Percentiles rank a stretch among this genome's conserved stretches.
phyloP scores from a whole-genome alignment of 192 early-diverging fungal genomes.

The Chytriomyces confervae region DNA sequence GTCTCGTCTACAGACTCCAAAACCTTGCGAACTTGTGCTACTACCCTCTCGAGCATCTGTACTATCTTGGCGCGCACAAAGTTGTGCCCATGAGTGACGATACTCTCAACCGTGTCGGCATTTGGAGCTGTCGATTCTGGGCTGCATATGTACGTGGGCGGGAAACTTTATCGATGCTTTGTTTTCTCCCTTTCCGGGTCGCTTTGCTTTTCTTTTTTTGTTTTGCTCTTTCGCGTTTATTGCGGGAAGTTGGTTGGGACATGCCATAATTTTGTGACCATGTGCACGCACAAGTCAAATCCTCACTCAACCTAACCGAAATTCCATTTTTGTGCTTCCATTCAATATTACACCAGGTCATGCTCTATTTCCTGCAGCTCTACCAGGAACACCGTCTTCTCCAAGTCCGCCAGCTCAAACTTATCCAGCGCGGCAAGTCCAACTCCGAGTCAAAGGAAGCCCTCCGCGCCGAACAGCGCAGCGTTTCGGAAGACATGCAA shows the following conservation, averaged over 20 bases:
- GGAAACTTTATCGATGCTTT: background rate
- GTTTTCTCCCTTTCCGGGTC: too few relatives aligned
- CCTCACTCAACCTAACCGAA: too few relatives aligned
- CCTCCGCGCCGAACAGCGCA: constrained; percentile 45
- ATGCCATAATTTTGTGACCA: too few relatives aligned
- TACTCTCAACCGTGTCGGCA: constrained; percentile 76
- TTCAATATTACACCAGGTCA: constrained; percentile 24
- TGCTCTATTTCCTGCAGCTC: constrained; percentile 86
- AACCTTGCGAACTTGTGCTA: constrained; percentile 86
- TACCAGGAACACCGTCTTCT: constrained; percentile 61
- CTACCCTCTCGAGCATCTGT: constrained; percentile 96
- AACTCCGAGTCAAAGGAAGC: constrained; percentile 25
- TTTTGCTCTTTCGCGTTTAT: too few relatives aligned
- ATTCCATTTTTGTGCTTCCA: too few relatives aligned
- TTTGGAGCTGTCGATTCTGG: constrained; percentile 98
- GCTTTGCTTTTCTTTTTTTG: too few relatives aligned
- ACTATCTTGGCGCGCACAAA: constrained; percentile 90
- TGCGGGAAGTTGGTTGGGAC: too few relatives aligned
- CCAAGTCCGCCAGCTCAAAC: constrained; percentile 25
- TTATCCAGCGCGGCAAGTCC: constrained; percentile 15
- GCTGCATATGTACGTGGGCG: constrained; percentile 74
- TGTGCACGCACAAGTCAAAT: too few relatives aligned
- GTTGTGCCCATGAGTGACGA: constrained; percentile 77
- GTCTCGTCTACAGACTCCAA: constrained; percentile 81
- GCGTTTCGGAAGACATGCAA: constrained; percentile 69